Base-by-base conservation (phyloP, 2,329 filamentous ascomycete genomes). In the Aspergillus jensenii region DNA sequence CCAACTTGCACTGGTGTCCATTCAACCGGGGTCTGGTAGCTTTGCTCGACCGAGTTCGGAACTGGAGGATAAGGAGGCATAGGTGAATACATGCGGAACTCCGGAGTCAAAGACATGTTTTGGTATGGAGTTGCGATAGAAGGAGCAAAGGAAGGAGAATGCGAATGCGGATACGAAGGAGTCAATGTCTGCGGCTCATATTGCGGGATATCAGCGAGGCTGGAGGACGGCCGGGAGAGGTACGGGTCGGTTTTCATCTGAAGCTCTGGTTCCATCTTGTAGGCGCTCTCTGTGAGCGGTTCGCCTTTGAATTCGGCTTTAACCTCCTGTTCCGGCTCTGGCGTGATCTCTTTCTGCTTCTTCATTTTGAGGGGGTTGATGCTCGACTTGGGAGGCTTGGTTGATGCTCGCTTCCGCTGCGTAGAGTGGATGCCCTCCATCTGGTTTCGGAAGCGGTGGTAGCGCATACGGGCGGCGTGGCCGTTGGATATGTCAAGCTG, bases 381-480 rank as follows among this genome's bases (percentile, higher is more conserved):
- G 2, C 61, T 53, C 2, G 56, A 46, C 31, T 68, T 66, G 27
- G 64, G 47, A 2, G 37, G 27, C 43, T 68, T 71, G 25, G 62
- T 65, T 9, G 59, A 25, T 9, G 61, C 51, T 48, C 71, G 74
- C 49, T 71, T 75, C 2, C 64, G 62, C 6, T 67, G 61, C 12
- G 58, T 61, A 4, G 67, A 67, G 8, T 68, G 62, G 3, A 67
- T 71, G 14, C 78, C 78, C 59, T 84, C 82, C 74, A 82, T 81
- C 47, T 83, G 79, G 55, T 78, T 75, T 58, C 76, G 79, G 69
- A 84, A 83, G 37, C 82, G 79, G 21, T 79, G 81, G 67, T 79
- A 84, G 27, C 82, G 78, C 82, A 84, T 84, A 40, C 82, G 79
- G 14, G 82, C 82, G 3, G 82, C 82, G 64, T 84, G 82, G 39